Evolutionary conservation across 495 filamentous ascomycete species (phyloP).

Genomic region (Xylaria telfairii): DNA sequence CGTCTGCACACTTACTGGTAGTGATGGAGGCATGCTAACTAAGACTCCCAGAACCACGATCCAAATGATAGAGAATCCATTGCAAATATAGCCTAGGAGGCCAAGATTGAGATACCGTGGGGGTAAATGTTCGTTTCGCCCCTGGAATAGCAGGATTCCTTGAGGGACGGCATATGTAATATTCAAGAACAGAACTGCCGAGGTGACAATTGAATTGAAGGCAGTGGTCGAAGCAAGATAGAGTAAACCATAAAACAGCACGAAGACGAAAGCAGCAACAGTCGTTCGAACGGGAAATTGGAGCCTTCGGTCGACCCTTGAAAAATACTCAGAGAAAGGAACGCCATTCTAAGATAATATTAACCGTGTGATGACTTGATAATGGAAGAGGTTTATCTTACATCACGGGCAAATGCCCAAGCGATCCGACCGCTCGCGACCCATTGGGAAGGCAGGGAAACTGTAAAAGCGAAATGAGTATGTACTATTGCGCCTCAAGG

Average conservation of each 20-base stretch:
- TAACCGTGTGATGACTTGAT: no score
- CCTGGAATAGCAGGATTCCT: constrained; percentile 38
- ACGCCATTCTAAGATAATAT: not conserved
- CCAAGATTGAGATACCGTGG: constrained; percentile 40
- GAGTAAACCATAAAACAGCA: constrained; percentile 47
- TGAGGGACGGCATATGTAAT: constrained; percentile 53
- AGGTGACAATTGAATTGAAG: constrained; percentile 54
- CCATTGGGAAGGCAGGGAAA: not conserved
- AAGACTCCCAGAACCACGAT: constrained; percentile 39
- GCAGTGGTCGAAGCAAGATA: constrained; percentile 54
- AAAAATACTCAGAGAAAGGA: not conserved
- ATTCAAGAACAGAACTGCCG: constrained; percentile 51
- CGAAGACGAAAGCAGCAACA: constrained; percentile 37
- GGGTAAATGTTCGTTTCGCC: constrained; percentile 40
- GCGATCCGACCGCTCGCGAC: constrained; percentile 40
- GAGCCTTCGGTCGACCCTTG: not conserved
- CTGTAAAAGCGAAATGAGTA: not conserved
- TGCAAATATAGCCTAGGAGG: constrained; percentile 39
- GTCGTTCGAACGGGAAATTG: constrained; percentile 33
- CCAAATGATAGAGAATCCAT: constrained; percentile 42
- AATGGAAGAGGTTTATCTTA: constrained; percentile 38
- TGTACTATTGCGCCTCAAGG: not conserved
- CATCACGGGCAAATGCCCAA: constrained; percentile 49
- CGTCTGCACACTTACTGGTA: constrained; percentile 34
- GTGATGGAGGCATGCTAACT: constrained; percentile 42